A percentile compares a stretch with the other conserved stretches of the same genome.
Conservation (phyloP, 2,329 filamentous ascomycete species). For the Aspergillus piperis region DNA sequence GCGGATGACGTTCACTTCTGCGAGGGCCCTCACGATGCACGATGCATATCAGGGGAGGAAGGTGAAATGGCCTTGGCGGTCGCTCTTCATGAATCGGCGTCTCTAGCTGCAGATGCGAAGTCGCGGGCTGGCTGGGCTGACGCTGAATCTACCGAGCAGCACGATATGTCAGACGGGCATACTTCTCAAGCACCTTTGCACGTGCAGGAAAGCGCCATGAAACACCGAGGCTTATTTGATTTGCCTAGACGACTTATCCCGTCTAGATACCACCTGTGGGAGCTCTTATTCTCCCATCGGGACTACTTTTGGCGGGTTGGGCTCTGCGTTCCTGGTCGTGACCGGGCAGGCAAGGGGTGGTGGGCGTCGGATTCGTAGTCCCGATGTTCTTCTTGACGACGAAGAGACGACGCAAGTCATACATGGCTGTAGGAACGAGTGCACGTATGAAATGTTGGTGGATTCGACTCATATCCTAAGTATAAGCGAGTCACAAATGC, state of each 20-base stretch:
- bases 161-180: conserved; percentile 3
- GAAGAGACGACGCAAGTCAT: not conserved
- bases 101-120: not conserved
- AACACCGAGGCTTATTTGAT: conserved; percentile 2
- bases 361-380: not conserved
- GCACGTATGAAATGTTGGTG: not conserved
- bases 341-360: conserved; percentile 28
- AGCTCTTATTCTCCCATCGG: conserved; percentile 87
- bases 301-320: conserved; percentile 97
- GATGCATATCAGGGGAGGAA: conserved; percentile 69
- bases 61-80: conserved; percentile 7
- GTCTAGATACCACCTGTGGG: conserved; percentile 77
- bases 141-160: not conserved
- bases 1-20: conserved; percentile 71
- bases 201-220: not conserved
- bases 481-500: too few relatives aligned
- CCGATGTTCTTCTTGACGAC: not conserved
- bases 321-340: conserved; percentile 78
- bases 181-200: not conserved
- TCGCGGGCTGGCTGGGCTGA: not conserved
- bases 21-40: conserved; percentile 67
- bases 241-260: conserved; percentile 32
- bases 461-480: too few relatives aligned
- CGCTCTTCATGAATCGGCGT: conserved; percentile 10
- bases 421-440: not conserved